Conservation (phyloP, 768 basidiomycete species). For the Mycena venus region DNA sequence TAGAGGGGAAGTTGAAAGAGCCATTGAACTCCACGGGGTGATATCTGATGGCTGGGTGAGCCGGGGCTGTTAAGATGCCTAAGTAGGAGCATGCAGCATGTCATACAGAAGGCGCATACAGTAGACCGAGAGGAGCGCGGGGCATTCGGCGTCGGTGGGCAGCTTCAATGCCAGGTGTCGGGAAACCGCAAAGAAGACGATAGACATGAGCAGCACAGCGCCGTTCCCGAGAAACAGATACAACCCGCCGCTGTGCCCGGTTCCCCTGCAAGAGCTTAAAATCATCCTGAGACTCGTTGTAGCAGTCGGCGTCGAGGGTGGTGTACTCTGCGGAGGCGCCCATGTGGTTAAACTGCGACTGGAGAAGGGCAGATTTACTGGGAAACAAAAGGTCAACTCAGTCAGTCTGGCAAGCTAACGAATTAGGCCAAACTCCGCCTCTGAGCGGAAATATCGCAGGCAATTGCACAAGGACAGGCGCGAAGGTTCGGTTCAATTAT, state of each 20-base stretch:
- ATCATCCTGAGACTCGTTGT: neutral
- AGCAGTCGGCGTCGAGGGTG: neutral
- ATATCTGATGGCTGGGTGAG: neutral
- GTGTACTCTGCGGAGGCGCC: neutral
- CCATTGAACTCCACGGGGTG: neutral
- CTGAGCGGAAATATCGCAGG: neutral
- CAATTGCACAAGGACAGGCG: neutral
- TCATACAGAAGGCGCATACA: neutral
- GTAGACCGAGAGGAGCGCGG: neutral
- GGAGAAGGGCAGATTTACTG: neutral
- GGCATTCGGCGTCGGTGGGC: neutral
- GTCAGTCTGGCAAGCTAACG: no score
- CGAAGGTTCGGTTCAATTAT: neutral
- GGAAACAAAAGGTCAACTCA: neutral
- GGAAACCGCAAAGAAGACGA: neutral
- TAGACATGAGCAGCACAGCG: neutral
- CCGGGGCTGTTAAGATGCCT: neutral
- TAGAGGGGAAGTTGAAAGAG: neutral
- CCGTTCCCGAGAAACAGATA: neutral
- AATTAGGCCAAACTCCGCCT: no score
- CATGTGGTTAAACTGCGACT: no score
- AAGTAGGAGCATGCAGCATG: neutral
- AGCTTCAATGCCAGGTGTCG: neutral
- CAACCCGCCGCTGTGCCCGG: neutral
- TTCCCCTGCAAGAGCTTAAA: neutral